Evolutionary conservation across 106 monocot species (phyloP).

Genomic region (Apostasia ramifera): DNA sequence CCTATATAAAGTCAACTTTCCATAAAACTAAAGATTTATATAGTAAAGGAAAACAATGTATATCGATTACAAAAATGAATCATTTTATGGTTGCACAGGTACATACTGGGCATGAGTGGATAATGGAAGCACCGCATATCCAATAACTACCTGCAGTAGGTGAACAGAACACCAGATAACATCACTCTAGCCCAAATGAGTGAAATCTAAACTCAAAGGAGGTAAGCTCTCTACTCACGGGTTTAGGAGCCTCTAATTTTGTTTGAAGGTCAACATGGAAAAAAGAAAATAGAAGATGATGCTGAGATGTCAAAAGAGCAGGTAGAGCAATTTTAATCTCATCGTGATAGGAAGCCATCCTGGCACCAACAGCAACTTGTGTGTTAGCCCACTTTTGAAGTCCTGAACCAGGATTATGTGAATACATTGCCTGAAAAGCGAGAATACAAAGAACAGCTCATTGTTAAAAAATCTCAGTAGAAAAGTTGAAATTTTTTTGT

Average conservation of each 20-base stretch:
- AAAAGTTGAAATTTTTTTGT: neutral
- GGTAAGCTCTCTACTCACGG: constrained; percentile 38
- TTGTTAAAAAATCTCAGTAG: no score
- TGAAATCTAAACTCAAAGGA: neutral
- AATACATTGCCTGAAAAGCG: constrained; percentile 50
- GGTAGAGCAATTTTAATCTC: constrained; percentile 92
- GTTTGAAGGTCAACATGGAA: constrained; percentile 95
- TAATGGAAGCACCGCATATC: constrained; percentile 88
- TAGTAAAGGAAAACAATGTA: neutral
- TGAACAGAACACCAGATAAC: constrained; percentile 1
- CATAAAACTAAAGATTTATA: no score
- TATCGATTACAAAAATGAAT: neutral
- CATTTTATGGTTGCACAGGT: neutral
- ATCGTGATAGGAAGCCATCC: constrained; percentile 84
- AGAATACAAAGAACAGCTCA: neutral
- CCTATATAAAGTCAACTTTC: no score
- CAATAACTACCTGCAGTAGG: constrained; percentile 71
- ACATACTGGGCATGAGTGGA: constrained; percentile 86
- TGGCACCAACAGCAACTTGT: constrained; percentile 86
- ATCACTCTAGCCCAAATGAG: neutral
- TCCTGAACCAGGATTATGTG: constrained; percentile 43
- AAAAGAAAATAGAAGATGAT: constrained; percentile 91
- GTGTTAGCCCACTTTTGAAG: constrained; percentile 89
- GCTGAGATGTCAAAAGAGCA: constrained; percentile 80
- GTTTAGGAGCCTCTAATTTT: constrained; percentile 96